A percentile compares a stretch with the other conserved stretches of the same genome.
phyloP scores from a whole-genome alignment of 1,284 basidiomycete genomes.

The Cryptococcus jaspeensis region DNA sequence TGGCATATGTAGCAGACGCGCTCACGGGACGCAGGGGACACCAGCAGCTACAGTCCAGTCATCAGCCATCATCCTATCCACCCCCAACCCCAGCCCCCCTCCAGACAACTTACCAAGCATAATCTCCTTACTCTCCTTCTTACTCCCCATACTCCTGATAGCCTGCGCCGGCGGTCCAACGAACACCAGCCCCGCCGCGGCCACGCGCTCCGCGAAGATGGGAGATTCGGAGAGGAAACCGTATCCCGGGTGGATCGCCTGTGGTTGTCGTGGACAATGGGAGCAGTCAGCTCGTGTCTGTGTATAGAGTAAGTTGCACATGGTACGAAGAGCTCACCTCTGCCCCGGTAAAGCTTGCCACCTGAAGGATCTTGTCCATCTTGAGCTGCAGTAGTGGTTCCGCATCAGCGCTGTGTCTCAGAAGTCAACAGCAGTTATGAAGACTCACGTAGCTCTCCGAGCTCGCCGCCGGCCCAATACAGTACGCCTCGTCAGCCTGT shows the following conservation, averaged over 20 bases:
- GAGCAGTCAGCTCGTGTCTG: background rate
- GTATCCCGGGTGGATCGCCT: constrained; percentile 63
- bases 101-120: constrained; percentile 65
- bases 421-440: background rate
- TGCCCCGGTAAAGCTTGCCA: constrained; percentile 75
- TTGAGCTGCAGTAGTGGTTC: constrained; percentile 59
- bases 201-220: constrained; percentile 59
- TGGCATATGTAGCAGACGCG: constrained; percentile 58
- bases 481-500: constrained; percentile 93
- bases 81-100: background rate
- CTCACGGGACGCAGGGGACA: constrained; percentile 91
- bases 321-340: constrained; percentile 58
- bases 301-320: too few relatives aligned
- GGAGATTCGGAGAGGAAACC: constrained; percentile 80
- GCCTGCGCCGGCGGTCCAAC: constrained; percentile 63
- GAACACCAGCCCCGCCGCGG: constrained; percentile 59
- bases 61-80: constrained; percentile 4
- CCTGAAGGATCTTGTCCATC: constrained; percentile 82
- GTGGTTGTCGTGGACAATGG: background rate
- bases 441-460: constrained; percentile 80
- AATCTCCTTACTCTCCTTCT: constrained; percentile 68
- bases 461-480: constrained; percentile 85
- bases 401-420: background rate
- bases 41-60: constrained; percentile 62
- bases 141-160: constrained; percentile 64